Conservation (phyloP, 495 filamentous ascomycete genomes). For the Ramalina peruviana region DNA sequence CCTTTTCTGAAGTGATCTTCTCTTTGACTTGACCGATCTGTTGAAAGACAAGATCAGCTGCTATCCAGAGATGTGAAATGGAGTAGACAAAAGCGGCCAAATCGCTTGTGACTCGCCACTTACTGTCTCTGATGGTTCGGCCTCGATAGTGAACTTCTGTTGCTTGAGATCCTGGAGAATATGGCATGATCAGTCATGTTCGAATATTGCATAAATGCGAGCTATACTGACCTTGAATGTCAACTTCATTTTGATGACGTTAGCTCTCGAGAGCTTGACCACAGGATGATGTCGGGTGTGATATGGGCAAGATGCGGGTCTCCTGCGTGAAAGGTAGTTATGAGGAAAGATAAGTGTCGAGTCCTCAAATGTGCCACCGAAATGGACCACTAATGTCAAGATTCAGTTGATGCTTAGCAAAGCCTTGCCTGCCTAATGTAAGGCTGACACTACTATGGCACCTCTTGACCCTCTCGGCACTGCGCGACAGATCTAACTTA, state of each 20-base stretch:
- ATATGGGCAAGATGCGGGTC: too few species aligned
- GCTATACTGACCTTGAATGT: conserved; percentile 55
- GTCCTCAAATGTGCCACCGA: too few species aligned
- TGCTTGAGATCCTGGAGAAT: conserved; percentile 79
- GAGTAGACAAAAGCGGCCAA: neutral
- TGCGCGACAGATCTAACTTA: too few species aligned
- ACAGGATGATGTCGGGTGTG: too few species aligned
- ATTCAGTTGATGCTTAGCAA: too few species aligned
- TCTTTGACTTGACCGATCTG: conserved; percentile 82
- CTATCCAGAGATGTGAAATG: neutral
- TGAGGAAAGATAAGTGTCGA: too few species aligned
- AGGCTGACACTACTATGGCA: too few species aligned
- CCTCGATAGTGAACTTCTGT: conserved; percentile 91
- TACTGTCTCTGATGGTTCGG: conserved; percentile 86
- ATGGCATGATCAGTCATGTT: neutral
- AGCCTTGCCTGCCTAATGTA: too few species aligned
- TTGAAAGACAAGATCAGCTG: neutral
- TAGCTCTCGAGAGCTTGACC: neutral
- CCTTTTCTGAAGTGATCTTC: conserved; percentile 77
- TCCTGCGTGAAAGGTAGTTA: too few species aligned
- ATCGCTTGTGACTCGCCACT: conserved; percentile 18
- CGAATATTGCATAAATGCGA: conserved; percentile 12
- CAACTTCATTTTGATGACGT: conserved; percentile 54
- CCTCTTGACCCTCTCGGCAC: too few species aligned
- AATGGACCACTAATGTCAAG: too few species aligned